Base-by-base conservation (phyloP, 148 eudicot genomes). In the Rhododendron griersonianum region DNA sequence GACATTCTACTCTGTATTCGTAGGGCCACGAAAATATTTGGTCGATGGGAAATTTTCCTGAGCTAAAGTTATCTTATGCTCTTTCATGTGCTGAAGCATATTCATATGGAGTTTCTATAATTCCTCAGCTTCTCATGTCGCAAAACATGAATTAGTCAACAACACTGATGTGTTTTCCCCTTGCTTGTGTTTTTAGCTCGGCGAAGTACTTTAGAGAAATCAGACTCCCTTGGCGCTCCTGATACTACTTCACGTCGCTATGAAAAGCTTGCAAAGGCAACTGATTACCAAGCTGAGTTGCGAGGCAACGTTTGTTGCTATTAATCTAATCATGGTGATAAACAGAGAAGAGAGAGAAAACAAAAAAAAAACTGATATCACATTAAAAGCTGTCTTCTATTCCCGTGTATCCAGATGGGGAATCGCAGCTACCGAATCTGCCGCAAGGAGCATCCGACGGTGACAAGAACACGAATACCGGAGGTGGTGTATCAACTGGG, bases 101-200 rank as follows among this genome's bases (percentile, higher is more conserved):
- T 39, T 23, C 59, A 61, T 61, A 61, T 39, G 7, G 67, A 21
- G 67, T 61, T 5, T 39, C 44, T 39, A 39, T 21, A 11, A 25
- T 61, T 23, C 67, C 25, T 61, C 28, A 21, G 28, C 67, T 61
- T 61, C 67, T 61, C 67, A 61, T 23, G 67, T 7, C 23, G 10
- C 44, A 61, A 61, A 61, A 53, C 23, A 21, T 61, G 67, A 61
- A 61, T 0, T 61, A 61, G 67, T 21, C 25, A 61, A 61, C 25
- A 61, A 61, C 67, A 61, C 80, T 94, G 86, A 93, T 95, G 77
- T 95, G 84, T 86, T 83, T 94, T 84, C 98, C 97, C 67, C 67
- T 21, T 61, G 67, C 28, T 81, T 25, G 65, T 39, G 44, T 39
- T 5, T 39, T 39, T 39, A 39, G 44, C 6, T 39, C 6, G 44